Base-by-base conservation (phyloP, 1,284 basidiomycete genomes). In the Irpex lacteus region DNA sequence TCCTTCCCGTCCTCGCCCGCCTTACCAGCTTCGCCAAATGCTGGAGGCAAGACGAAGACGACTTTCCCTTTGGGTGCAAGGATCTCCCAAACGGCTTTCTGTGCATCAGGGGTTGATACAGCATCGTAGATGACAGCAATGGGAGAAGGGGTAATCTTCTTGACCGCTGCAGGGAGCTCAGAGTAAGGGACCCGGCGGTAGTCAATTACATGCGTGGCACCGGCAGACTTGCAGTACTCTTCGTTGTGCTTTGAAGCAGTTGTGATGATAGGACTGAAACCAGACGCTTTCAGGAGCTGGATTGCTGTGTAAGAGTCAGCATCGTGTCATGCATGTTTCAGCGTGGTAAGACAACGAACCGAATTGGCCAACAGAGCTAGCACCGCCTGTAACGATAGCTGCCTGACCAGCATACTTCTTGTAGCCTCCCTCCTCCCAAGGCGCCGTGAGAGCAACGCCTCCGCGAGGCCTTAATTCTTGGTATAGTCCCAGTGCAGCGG, bases 301-400 rank as follows among this genome's bases (percentile, higher is more conserved):
- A 75, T 66, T 1, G 71, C 72, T 67, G 49, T 9, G 21, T 8
- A 26, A 36, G 18, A 11, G 34, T 56, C 7, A 56, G 54, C 32
- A 56, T 36, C 9, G 8, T 36, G 32, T 34, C 26, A 26, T 56
- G 9, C 26, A 36, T 36, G 19, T 34, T 9, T 34, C 6, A 56
- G 11, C n/a, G 19, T 13, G 11, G 13, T 52, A 18, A 52, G 54
- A 15, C 7, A 5, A 68, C 71, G 60, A 21, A 78, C 70, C 69
- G 66, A 70, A 79, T 65, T 77, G 73, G 11, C 79, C 79, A 18
- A 79, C 76, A 7, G 76, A 76, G 0, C 72, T 71, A 4, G 76
- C 68, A 4, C 77, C 78, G 18, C 75, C 78, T 62, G 78, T 71
- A 18, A 80, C 67, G 19, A 80, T 60, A 47, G 77, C 66, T 1